Base-by-base conservation (phyloP, 306 rosid genomes). In the Dryas alaskensis region DNA sequence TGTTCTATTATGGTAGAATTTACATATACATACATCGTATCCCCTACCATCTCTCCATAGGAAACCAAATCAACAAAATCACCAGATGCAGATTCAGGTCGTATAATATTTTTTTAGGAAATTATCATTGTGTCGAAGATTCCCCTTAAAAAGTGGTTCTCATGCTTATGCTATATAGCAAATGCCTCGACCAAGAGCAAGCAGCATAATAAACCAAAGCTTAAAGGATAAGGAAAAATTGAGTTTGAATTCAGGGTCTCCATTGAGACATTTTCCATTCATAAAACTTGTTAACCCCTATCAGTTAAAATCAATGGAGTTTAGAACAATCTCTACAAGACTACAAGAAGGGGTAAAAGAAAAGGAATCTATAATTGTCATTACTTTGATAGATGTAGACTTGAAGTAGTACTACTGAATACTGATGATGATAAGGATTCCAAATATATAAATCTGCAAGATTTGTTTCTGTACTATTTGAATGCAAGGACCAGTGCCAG, bases 341-440 rank as follows among this genome's bases (percentile, higher is more conserved):
- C 50, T n/a, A 37, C 10, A 6, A 64, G 19, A 12, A 42, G 64
- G 67, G 27, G 67, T 62, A 50, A 47, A 57, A 48, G 66, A 65
- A 65, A 55, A 19, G 73, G 69, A 78, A 72, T 72, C 77, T 16
- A 52, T 43, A 39, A 31, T 31, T 31, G 47, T 17, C 31, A 9
- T 31, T 65, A 27, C 46, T 72, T 73, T 49, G 45, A 48, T 16
- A 8, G 61, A 70, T 13, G 70, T 22, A 44, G 76, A 44, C 43
- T 6, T 70, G 66, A 66, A 31, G 37, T 31, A 31, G 37, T 1
- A 31, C 37, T 31, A 47, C 53, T 49, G 71, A 76, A 51, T 31
- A 47, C 53, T 49, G 71, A 76, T 60, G 47, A 73, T 72, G 72
- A 72, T 81, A 81, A 76, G 62, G 75, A 81, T 81, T 81, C 81